Conservation (phyloP, 2,329 filamentous ascomycete species). For the Penicillium sp. region DNA sequence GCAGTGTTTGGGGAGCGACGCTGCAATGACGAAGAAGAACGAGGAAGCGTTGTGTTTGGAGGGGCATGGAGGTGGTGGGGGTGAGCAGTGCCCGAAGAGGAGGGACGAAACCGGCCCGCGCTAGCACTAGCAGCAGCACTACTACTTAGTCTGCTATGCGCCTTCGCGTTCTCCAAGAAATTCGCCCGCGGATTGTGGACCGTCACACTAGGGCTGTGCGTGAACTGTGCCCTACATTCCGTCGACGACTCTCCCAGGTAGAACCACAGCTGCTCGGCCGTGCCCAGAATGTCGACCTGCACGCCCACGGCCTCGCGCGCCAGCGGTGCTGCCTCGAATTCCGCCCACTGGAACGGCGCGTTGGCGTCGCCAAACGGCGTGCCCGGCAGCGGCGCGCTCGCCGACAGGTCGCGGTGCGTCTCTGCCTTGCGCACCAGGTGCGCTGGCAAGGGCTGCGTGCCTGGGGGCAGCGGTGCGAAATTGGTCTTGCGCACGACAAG, state of each 20-base stretch:
- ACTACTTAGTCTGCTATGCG: slow-evolving; percentile 21
- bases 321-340: slow-evolving; percentile 66
- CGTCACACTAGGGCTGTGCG: slow-evolving; percentile 62
- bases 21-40: slow-evolving; percentile 17
- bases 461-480: slow-evolving; percentile 43
- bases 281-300: slow-evolving; percentile 63
- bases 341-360: slow-evolving; percentile 64
- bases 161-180: slow-evolving; percentile 48
- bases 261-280: slow-evolving; percentile 76
- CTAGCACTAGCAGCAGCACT: neutral
- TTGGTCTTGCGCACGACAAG: slow-evolving; percentile 48
- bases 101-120: slow-evolving; percentile 15
- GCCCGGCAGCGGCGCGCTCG: slow-evolving; percentile 62
- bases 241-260: slow-evolving; percentile 85
- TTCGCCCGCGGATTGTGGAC: slow-evolving; percentile 47
- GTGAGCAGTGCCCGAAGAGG: slow-evolving; percentile 9
- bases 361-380: slow-evolving; percentile 60
- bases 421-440: slow-evolving; percentile 51
- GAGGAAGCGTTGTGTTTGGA: slow-evolving; percentile 18
- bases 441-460: slow-evolving; percentile 45
- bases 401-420: slow-evolving; percentile 51
- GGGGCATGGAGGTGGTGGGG: slow-evolving; percentile 24
- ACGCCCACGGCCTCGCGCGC: slow-evolving; percentile 57
- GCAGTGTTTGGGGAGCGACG: slow-evolving; percentile 31
- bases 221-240: slow-evolving; percentile 86